phyloP scores from a whole-genome alignment of 2,329 filamentous ascomycete species.

The Penicillium polonicum region DNA sequence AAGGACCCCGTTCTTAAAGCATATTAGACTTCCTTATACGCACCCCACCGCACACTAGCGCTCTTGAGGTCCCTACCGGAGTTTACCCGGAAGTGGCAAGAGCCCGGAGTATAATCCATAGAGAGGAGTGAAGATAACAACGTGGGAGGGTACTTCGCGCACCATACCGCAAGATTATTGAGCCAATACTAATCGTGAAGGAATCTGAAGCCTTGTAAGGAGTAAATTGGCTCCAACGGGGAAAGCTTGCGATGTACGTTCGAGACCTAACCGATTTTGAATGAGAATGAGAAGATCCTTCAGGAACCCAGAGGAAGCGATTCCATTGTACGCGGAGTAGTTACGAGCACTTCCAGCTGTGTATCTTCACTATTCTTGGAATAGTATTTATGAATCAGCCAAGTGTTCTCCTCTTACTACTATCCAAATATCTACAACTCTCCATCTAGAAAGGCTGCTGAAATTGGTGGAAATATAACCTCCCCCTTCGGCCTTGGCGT shows the following conservation, averaged over 20 bases:
- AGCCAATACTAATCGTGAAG: neutral
- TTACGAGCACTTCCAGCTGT: neutral
- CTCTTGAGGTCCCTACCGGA: neutral
- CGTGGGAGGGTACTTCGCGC: neutral
- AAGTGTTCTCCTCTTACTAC: neutral
- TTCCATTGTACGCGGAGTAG: neutral
- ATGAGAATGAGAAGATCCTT: neutral
- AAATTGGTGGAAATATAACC: neutral
- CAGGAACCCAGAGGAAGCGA: neutral
- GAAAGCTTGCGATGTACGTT: neutral
- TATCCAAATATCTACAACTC: neutral
- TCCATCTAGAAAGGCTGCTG: neutral
- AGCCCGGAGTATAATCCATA: neutral
- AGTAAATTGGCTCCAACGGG: neutral
- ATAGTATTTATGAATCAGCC: neutral
- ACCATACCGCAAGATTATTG: neutral
- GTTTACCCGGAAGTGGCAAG: neutral
- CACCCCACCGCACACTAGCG: neutral
- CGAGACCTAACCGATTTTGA: neutral
- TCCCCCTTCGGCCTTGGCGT: neutral
- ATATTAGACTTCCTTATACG: neutral
- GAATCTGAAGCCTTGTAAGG: neutral
- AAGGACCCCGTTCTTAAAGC: neutral
- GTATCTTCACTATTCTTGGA: neutral
- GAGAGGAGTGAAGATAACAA: neutral